These are phyloP conservation scores for Psophocarpus tetragonolobus DNA, from an alignment of 306 rosid species.

Conservation along the genomic window DNA sequence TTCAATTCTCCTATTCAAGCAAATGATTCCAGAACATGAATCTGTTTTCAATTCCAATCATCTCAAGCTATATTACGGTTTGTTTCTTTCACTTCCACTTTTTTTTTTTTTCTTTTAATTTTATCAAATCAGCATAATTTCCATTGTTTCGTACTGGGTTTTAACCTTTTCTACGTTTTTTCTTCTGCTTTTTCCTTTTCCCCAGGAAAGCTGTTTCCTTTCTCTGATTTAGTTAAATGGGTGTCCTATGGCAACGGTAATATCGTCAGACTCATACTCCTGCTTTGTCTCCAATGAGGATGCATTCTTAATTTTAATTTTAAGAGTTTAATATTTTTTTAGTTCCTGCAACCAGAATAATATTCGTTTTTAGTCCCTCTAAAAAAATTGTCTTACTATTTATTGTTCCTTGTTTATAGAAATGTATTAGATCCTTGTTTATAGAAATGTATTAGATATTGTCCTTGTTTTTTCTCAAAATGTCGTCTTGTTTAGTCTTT, in stretches of 20 bases:
- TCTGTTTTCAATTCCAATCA: neutral
- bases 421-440: neutral
- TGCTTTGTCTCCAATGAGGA: neutral
- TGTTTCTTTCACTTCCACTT: neutral
- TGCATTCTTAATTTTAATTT: neutral
- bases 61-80: constrained; percentile 72
- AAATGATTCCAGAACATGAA: constrained; percentile 27
- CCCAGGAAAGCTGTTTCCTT: constrained; percentile 83
- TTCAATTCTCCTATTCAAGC: neutral
- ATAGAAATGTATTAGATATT: neutral
- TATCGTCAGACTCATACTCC: neutral
- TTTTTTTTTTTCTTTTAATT: neutral
- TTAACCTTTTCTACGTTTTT: neutral
- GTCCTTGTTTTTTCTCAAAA: neutral
- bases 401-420: neutral
- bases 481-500: neutral
- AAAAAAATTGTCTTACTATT: neutral
- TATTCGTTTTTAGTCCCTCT: neutral
- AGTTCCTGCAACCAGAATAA: neutral
- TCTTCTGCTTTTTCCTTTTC: neutral
- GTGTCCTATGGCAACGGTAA: constrained; percentile 85
- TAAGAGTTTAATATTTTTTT: neutral
- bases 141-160: neutral
- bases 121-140: neutral
- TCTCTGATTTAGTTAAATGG: constrained; percentile 73